Base-by-base conservation (phyloP, 257 asterid genomes). In the Fraxinus americana region DNA sequence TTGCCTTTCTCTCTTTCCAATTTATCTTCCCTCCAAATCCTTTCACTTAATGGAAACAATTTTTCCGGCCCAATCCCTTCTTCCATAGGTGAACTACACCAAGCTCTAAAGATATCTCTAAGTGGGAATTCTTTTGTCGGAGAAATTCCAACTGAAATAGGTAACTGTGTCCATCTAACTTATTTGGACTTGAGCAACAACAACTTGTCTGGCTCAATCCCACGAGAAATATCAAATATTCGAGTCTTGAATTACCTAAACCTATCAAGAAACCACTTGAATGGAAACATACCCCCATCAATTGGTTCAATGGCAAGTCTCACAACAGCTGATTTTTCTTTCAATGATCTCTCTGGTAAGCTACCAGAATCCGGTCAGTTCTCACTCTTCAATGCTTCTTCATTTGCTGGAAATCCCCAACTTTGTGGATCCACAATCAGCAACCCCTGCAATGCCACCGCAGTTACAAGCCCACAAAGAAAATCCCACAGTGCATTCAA, bases 331-430 rank as follows among this genome's bases (percentile, higher is more conserved):
- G 99, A 95, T 79, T 92, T 95, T 75, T 92, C 99, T 2, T 95
- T 88, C 92, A 95, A 95, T 77, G 84, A 95, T 57, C 90, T 95
- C 30, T 89, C 96, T 0, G 98, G 98, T 0, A 88, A 87, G 83
- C 85, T 95, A 1, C 99, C 99, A 0, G 99, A 95, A 76, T 79
- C 94, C 3, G 98, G 98, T 70, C 98, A 91, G 73, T 94, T 91
- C 69, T 84, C 87, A 0, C 89, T 91, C 86, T 91, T 95, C 87
- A 92, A 92, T 38, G 92, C 94, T 0, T 77, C 97, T 0, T 90
- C 94, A 0, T 95, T 91, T 65, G 86, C 87, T 0, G 98, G 99
- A 29, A 95, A 95, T 73, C 96, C 99, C 4, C 84, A 68, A 25
- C 93, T 95, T 17, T 95, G 99, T 57, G 97, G 97, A 30, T 25